Conservation (phyloP, 257 asterid genomes). For the Fraxinus anomala region DNA sequence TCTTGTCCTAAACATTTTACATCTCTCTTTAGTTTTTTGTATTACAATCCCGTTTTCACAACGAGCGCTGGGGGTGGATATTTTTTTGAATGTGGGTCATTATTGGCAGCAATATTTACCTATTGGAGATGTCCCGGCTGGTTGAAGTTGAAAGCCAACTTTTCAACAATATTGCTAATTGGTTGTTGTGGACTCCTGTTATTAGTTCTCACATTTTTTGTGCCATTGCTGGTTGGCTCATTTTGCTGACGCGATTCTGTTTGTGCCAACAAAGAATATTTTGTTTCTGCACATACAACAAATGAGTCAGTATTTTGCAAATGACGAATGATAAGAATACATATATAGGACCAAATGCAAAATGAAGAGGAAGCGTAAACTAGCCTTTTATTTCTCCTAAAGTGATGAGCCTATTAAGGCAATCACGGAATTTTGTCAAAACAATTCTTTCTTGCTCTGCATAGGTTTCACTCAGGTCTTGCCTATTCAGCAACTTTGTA, state of each 20-base stretch:
- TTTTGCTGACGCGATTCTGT: conserved; percentile 46
- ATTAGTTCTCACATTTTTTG: conserved; percentile 39
- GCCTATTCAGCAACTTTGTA: conserved; percentile 55
- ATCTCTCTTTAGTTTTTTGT: conserved; percentile 36
- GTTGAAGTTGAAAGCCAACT: conserved; percentile 25
- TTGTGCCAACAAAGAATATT: conserved; percentile 59
- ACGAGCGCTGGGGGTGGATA: neutral
- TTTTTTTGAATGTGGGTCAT: conserved; percentile 28
- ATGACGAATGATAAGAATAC: neutral
- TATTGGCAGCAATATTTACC: conserved; percentile 36
- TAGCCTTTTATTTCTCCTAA: conserved; percentile 87
- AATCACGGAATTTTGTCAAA: conserved; percentile 83
- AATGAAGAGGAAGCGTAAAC: conserved; percentile 30
- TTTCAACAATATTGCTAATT: conserved; percentile 53
- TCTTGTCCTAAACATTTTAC: conserved; percentile 43
- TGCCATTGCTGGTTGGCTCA: conserved; percentile 42
- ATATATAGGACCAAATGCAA: conserved; percentile 12
- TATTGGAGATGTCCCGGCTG: conserved; percentile 37
- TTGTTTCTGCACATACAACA: conserved; percentile 52
- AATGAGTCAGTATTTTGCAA: conserved; percentile 26
- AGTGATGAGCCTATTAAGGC: conserved; percentile 86
- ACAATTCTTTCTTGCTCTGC: conserved; percentile 90
- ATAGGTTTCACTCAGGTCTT: conserved; percentile 57
- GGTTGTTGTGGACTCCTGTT: conserved; percentile 46
- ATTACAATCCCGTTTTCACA: conserved; percentile 62